Conservation (phyloP, 2,329 filamentous ascomycete species). For the Chrysosphaeria jannelii region DNA sequence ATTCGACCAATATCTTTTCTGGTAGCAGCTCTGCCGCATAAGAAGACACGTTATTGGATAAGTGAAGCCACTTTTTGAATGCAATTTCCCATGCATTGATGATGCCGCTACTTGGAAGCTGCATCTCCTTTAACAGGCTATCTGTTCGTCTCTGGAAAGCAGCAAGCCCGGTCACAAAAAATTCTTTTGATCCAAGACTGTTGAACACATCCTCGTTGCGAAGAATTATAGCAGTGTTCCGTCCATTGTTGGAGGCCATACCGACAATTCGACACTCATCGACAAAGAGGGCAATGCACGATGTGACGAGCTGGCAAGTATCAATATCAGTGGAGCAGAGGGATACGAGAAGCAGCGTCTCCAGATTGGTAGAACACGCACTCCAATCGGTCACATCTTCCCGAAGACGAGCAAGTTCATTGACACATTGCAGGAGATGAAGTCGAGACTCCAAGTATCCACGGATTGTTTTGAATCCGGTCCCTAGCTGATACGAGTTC, state of each 20-base stretch:
- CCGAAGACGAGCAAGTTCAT: slow-evolving; percentile 20
- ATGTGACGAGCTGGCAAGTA: slow-evolving; percentile 31
- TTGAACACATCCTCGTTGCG: slow-evolving; percentile 29
- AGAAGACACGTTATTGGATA: slow-evolving; percentile 32
- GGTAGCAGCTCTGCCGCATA: slow-evolving; percentile 18
- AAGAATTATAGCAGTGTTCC: slow-evolving; percentile 17
- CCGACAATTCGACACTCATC: slow-evolving; percentile 27
- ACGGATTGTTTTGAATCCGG: slow-evolving; percentile 17
- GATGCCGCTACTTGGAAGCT: slow-evolving; percentile 33
- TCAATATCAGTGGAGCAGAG: slow-evolving; percentile 35
- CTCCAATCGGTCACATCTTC: slow-evolving; percentile 24
- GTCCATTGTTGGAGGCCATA: slow-evolving; percentile 16
- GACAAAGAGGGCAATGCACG: slow-evolving; percentile 28
- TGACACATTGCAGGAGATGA: slow-evolving; percentile 18
- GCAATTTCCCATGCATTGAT: slow-evolving; percentile 34
- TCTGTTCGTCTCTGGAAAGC: slow-evolving; percentile 38
- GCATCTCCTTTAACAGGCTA: slow-evolving; percentile 25
- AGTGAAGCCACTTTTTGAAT: slow-evolving; percentile 31
- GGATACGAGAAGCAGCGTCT: slow-evolving; percentile 30
- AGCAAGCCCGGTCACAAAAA: slow-evolving; percentile 35
- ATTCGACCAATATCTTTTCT: slow-evolving; percentile 26
- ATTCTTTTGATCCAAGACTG: slow-evolving; percentile 30
- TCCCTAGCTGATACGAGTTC: slow-evolving; percentile 12
- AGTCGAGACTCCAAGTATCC: slow-evolving; percentile 25
- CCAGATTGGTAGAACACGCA: slow-evolving; percentile 21